Conservation (phyloP, 495 filamentous ascomycete genomes). For the Tricharina praecox region DNA sequence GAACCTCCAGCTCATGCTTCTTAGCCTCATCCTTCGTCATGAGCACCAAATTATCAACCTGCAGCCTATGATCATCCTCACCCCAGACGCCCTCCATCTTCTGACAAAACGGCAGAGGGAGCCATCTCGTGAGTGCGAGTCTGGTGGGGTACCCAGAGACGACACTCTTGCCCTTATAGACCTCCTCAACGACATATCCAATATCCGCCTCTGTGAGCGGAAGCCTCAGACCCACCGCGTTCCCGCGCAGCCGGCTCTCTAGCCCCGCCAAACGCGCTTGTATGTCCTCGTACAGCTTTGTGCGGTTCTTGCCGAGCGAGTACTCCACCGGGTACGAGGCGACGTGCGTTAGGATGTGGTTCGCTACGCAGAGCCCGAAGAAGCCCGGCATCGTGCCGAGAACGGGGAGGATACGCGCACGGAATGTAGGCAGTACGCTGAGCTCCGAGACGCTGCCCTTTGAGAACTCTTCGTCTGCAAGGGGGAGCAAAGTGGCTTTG, state of each 20-base stretch:
- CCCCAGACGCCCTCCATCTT: constrained; percentile 32
- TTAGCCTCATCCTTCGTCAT: constrained; percentile 94
- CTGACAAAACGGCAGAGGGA: constrained; percentile 29
- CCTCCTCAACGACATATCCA: constrained; percentile 74
- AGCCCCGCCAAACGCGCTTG: constrained; percentile 49
- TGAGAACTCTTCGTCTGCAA: constrained; percentile 72
- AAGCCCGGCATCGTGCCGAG: constrained; percentile 93
- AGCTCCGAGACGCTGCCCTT: constrained; percentile 82
- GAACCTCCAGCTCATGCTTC: constrained; percentile 59
- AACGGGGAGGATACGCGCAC: constrained; percentile 82
- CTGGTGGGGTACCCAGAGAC: constrained; percentile 66
- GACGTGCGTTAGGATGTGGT: constrained; percentile 77
- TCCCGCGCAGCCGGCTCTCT: constrained; percentile 49
- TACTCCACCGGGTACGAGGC: constrained; percentile 78
- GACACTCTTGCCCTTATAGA: constrained; percentile 67
- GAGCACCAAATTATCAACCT: constrained; percentile 58
- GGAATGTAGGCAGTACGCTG: constrained; percentile 76
- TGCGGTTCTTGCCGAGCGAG: constrained; percentile 56
- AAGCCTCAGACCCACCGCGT: constrained; percentile 54
- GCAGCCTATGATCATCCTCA: constrained; percentile 53
- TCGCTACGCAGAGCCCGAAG: constrained; percentile 79
- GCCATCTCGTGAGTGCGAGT: constrained; percentile 62
- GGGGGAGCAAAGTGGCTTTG: constrained; percentile 73
- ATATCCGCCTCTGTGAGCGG: constrained; percentile 65
- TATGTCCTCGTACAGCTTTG: constrained; percentile 80